Conservation (phyloP, 2,329 filamentous ascomycete genomes). For the Paramyrothecium roridum region DNA sequence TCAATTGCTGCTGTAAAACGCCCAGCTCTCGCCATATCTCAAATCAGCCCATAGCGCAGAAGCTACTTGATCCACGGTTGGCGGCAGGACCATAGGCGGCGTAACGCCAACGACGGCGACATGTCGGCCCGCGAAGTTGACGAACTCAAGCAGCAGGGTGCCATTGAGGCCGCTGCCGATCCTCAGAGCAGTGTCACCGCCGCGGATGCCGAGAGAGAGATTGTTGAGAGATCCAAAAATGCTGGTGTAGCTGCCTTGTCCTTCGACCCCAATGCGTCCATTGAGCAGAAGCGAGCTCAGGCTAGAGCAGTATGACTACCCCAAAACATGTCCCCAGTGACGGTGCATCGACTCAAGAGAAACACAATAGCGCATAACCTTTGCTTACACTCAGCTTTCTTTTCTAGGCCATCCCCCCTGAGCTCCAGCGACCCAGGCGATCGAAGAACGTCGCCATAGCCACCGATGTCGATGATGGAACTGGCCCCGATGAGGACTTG, state of each 20-base stretch:
- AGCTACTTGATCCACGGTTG: background rate
- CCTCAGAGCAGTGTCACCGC: slow-evolving; percentile 65
- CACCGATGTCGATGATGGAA: slow-evolving; percentile 76
- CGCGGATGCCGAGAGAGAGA: slow-evolving; percentile 67
- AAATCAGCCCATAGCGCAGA: slow-evolving; percentile 15
- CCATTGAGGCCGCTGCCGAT: slow-evolving; percentile 72
- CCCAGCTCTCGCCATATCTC: slow-evolving; percentile 6
- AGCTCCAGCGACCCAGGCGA: slow-evolving; percentile 29
- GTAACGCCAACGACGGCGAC: slow-evolving; percentile 14
- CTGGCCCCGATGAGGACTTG: slow-evolving; percentile 69
- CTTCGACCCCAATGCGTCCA: slow-evolving; percentile 82
- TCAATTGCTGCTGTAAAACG: background rate
- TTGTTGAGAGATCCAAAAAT: slow-evolving; percentile 74
- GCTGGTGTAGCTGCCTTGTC: slow-evolving; percentile 77
- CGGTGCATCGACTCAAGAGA: too few species aligned
- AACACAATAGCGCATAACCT: too few species aligned
- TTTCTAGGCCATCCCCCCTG: slow-evolving; percentile 32
- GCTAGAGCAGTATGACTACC: slow-evolving; percentile 63
- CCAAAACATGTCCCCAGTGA: background rate
- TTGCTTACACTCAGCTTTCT: slow-evolving; percentile 5
- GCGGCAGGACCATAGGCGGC: slow-evolving; percentile 6
- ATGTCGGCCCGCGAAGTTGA: slow-evolving; percentile 31
- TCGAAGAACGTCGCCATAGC: slow-evolving; percentile 66
- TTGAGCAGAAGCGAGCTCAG: slow-evolving; percentile 81
- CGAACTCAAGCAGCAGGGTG: slow-evolving; percentile 81